Percentiles rank a stretch among this genome's conserved stretches.
These are phyloP conservation scores for Xerocomus nothofagi DNA, from an alignment of 1,284 basidiomycete genomes.

Conservation along the genomic window DNA sequence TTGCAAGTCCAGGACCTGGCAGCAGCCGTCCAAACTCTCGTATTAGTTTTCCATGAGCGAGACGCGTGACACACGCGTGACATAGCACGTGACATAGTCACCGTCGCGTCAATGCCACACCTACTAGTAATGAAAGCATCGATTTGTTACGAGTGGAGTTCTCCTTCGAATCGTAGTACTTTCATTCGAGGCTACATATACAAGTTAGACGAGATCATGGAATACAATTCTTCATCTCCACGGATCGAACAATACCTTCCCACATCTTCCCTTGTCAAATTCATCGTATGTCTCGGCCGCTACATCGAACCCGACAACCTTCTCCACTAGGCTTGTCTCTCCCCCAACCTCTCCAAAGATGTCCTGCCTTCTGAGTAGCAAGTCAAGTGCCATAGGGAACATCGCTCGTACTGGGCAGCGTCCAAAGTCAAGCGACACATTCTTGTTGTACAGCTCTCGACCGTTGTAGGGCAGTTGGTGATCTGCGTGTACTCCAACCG, in stretches of 20 bases:
- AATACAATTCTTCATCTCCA: slow-evolving; percentile 38
- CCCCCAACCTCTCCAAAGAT: slow-evolving; percentile 65
- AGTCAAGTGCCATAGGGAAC: slow-evolving; percentile 71
- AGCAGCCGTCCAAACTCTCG: neutral
- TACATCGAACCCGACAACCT: slow-evolving; percentile 55
- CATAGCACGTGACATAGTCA: slow-evolving; percentile 20
- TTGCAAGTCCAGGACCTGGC: neutral
- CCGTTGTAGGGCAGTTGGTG: slow-evolving; percentile 61
- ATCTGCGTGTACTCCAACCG: slow-evolving; percentile 73
- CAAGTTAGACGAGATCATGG: too few species aligned
- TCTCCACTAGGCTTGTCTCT: slow-evolving; percentile 61
- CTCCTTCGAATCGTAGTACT: too few species aligned
- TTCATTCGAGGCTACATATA: too few species aligned
- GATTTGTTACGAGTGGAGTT: too few species aligned
- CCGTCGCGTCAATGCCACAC: slow-evolving; percentile 14
- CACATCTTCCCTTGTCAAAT: slow-evolving; percentile 69
- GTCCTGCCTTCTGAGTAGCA: slow-evolving; percentile 69
- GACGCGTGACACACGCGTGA: slow-evolving; percentile 26
- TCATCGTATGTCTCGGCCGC: slow-evolving; percentile 58
- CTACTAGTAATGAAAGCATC: too few species aligned
- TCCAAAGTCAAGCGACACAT: slow-evolving; percentile 80
- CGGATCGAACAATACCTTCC: slow-evolving; percentile 74
- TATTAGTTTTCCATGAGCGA: neutral
- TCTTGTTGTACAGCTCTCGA: slow-evolving; percentile 76
- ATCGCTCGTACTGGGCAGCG: slow-evolving; percentile 83